Conservation (phyloP, 441 rosid genomes). For the Biscutella laevigata region DNA sequence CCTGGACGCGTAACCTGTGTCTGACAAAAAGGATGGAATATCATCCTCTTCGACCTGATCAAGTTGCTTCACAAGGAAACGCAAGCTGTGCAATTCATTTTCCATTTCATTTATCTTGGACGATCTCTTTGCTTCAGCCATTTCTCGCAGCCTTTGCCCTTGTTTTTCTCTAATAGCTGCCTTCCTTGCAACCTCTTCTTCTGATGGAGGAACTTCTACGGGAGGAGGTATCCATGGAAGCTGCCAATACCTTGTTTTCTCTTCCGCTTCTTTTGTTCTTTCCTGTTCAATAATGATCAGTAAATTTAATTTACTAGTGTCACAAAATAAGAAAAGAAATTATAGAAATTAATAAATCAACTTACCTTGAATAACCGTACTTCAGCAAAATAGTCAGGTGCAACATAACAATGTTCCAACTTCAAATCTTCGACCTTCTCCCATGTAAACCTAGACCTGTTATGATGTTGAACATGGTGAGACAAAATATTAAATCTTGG, state of each 20-base stretch:
- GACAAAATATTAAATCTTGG: conserved; percentile 8
- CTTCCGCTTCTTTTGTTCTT: conserved; percentile 77
- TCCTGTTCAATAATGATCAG: conserved; percentile 44
- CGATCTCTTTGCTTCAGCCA: conserved; percentile 91
- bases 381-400: conserved; percentile 65
- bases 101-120: conserved; percentile 77
- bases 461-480: conserved; percentile 9
- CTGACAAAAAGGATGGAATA: conserved; percentile 57
- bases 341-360: conserved; percentile 9
- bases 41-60: conserved; percentile 57
- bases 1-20: conserved; percentile 71
- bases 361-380: conserved; percentile 63
- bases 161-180: conserved; percentile 88
- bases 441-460: conserved; percentile 73
- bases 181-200: conserved; percentile 90
- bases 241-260: conserved; percentile 83
- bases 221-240: conserved; percentile 91
- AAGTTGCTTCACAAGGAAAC: conserved; percentile 73
- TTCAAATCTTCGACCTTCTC: conserved; percentile 92
- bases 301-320: not conserved
- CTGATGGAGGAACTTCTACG: conserved; percentile 80
- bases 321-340: conserved; percentile 6
- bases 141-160: conserved; percentile 90
- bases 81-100: conserved; percentile 67
- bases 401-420: conserved; percentile 84